Base-by-base conservation (phyloP, 306 rosid species). In the Casuarina glauca region DNA sequence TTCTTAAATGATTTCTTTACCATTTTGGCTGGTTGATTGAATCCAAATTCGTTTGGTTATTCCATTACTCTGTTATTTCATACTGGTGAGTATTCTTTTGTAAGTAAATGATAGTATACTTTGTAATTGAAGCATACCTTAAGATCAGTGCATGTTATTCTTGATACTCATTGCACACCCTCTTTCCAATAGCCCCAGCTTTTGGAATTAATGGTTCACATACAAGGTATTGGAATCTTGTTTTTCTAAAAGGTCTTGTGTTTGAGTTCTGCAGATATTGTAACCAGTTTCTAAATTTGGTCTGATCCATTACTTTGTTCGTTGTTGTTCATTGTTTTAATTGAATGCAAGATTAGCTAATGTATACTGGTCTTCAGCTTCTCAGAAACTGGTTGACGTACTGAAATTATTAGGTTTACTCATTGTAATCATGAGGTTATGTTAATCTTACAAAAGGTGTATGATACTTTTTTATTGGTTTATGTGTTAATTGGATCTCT, bases 21-120 rank as follows among this genome's bases (percentile, higher is more conserved):
- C 5, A 11, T 38, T 58, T 57, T 70, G 3, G 57, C 20, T 72
- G 6, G 32, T 51, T 26, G 75, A 58, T 15, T 5, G 51, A 82
- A 78, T 72, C 67, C 63, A 49, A 58, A 77, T 7, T 67, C 48
- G 46, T 58, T 54, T 48, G 54, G 35, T 48, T 19, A 55, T 70
- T 38, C 69, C 13, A 5, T 4, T 39, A 38, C 15, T 5, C 16
- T 41, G 0, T 63, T 38, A 38, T 45, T 15, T 38, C 69, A 38
- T 6, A 16, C 46, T 9, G 36, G 9, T 11, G 39, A 63, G 9
- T 41, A 66, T 39, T 38, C 17, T 5, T 7, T 2, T 6, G 2
- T 8, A 13, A 66, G 16, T 66, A 15, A 13, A n/a, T 39, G 17
- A 5, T 41, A 66, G 1, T 36, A 66, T 39, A 66, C 41, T 15